Conservation (phyloP, 495 filamentous ascomycete species). For the Penicillium flavigenum region DNA sequence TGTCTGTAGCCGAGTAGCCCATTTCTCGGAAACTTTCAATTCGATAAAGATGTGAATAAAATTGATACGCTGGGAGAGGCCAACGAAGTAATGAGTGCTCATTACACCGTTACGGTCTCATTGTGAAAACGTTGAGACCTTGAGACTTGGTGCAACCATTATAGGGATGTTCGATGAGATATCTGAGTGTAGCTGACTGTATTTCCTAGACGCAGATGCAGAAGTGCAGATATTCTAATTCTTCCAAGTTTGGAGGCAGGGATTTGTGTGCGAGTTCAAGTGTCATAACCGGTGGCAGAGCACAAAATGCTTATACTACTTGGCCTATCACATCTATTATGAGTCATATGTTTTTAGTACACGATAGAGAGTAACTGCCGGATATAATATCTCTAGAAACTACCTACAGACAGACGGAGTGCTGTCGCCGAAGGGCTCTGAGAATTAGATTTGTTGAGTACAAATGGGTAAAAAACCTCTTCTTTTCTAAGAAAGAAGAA, state of each 20-base stretch:
- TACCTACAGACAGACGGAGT: too few relatives aligned
- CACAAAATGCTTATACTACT: too few relatives aligned
- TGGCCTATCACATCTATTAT: too few relatives aligned
- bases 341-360: too few relatives aligned
- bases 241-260: background rate
- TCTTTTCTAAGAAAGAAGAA: too few relatives aligned
- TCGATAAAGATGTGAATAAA: background rate
- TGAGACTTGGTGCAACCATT: background rate
- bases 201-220: background rate
- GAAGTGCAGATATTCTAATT: background rate
- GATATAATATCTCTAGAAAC: too few relatives aligned
- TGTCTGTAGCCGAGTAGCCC: background rate
- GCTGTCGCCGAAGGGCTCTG: too few relatives aligned
- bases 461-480: too few relatives aligned
- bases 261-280: background rate
- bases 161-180: background rate
- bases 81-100: background rate
- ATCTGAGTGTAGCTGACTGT: background rate
- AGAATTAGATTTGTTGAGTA: too few relatives aligned
- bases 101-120: background rate
- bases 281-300: background rate
- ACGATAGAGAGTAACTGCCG: too few relatives aligned
- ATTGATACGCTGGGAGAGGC: background rate
- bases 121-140: background rate
- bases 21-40: background rate